A percentile compares a stretch with the other conserved stretches of the same genome.
phyloP scores from a whole-genome alignment of 1,284 basidiomycete genomes.

The Bjerkandera adusta region DNA sequence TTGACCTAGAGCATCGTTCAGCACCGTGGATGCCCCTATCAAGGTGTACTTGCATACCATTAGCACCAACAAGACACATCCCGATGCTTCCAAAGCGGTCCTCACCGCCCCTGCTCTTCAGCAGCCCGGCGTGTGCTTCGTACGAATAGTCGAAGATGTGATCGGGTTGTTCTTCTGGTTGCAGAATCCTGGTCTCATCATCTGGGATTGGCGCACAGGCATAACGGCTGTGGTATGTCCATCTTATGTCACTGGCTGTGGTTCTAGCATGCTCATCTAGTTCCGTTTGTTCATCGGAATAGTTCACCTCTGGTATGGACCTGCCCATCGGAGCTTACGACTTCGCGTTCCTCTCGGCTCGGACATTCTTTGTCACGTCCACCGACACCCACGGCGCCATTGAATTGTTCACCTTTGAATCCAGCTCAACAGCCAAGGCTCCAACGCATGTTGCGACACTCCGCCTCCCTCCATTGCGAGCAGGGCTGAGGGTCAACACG shows the following conservation, averaged over 20 bases:
- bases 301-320: conserved; percentile 25
- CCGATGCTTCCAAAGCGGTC: conserved; percentile 25
- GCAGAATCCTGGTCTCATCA: conserved; percentile 35
- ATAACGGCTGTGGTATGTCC: conserved; percentile 41
- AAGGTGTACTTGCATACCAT: conserved; percentile 36
- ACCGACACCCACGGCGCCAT: conserved; percentile 32
- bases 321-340: conserved; percentile 36
- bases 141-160: conserved; percentile 52
- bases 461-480: conserved; percentile 8
- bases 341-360: conserved; percentile 45
- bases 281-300: conserved; percentile 7
- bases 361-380: conserved; percentile 43
- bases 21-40: conserved; percentile 16
- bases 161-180: conserved; percentile 44
- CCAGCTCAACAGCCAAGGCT: conserved; percentile 1
- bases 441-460: conserved; percentile 21
- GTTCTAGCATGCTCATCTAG: neutral
- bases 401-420: conserved; percentile 37
- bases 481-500: conserved; percentile 13
- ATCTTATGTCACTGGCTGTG: too few relatives aligned
- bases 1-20: too few relatives aligned
- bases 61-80: conserved; percentile 42
- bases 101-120: conserved; percentile 28
- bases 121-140: conserved; percentile 33
- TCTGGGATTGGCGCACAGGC: conserved; percentile 57